Evolutionary conservation across 2,329 filamentous ascomycete species (phyloP), one percentile per base, ranked within the genome.

Genomic region (Chaetothyriales sp.): DNA sequence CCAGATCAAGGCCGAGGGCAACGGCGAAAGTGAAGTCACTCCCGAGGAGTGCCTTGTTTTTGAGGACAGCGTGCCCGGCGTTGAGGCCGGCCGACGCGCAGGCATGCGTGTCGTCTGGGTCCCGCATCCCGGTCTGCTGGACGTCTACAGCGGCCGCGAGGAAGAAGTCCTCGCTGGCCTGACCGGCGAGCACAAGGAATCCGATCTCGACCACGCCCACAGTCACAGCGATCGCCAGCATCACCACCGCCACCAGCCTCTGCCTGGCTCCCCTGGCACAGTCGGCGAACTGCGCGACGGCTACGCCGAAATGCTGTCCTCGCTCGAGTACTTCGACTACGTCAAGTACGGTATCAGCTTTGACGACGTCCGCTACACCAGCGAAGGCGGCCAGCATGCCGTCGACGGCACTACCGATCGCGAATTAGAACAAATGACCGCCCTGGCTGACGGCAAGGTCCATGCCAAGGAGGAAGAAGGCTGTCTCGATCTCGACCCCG

Each of bases 31-130:
- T 54, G 73, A 75, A 50, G 83, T 98, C 56, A 74, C 65, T 50
- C 88, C 89, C 0, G 85, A 86, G 59, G 90, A 97, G 68, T 97
- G 92, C 65, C 74, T 98, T 15, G 92, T 97, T 0, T 97, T 98
- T 62, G 92, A 98, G 70, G 92, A 98, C 67, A 87, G 84, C 46
- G 89, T 97, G 1, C 87, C 89, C 0, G 92, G 92, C 3, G 88
- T 95, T 2, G 92, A 98, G 70, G 81, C 88, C 1, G 92, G 89
- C 4, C 75, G 92, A 50, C 80, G 92, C 58, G 92, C 92, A 0
- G 90, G 90, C 0, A 97, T 97, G 90, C 81, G 90, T 59, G 89
- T 94, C 10, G 75, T 95, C 1, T 98, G 92, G 92, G 84, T 81
- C 60, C 92, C 92, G 20, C 89, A 97, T 69, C 79, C 81, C 1